phyloP scores from a whole-genome alignment of 768 basidiomycete genomes.

The Tylopilus rubrobrunneus region DNA sequence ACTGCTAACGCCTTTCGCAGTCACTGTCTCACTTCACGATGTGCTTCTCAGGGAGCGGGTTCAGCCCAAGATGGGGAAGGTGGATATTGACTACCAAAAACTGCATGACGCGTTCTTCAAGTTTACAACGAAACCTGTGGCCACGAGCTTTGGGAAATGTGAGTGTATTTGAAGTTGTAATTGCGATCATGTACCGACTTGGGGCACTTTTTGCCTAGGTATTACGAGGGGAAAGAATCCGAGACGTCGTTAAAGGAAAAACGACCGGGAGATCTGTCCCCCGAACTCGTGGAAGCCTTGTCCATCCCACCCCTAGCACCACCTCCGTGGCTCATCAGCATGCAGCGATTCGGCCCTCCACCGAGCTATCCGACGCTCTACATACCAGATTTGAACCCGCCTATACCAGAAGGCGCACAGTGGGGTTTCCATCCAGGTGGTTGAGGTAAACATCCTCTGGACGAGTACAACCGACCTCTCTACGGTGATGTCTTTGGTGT shows the following conservation, averaged over 20 bases:
- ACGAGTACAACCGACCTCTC: conserved; percentile 95
- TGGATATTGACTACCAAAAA: conserved; percentile 99
- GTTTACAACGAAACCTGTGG: conserved; percentile 90
- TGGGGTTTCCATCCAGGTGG: conserved; percentile 99
- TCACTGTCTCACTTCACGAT: too few relatives aligned
- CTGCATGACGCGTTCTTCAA: conserved; percentile 99
- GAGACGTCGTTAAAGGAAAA: conserved; percentile 97
- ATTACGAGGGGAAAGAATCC: conserved; percentile 99
- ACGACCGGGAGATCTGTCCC: conserved; percentile 92
- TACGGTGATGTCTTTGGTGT: conserved; percentile 97
- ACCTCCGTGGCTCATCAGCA: conserved; percentile 99
- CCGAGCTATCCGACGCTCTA: conserved; percentile 95
- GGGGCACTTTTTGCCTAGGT: conserved; percentile 47
- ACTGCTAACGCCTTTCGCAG: too few relatives aligned
- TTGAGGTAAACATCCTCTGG: conserved; percentile 98
- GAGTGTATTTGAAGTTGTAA: conserved; percentile 22
- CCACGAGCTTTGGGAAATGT: conserved; percentile 98
- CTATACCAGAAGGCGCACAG: conserved; percentile 97
- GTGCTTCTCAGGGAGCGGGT: conserved; percentile 69
- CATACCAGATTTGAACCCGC: conserved; percentile 93
- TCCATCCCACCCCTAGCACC: conserved; percentile 98
- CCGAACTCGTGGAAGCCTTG: conserved; percentile 96
- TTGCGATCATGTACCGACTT: conserved; percentile 4
- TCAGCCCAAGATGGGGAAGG: conserved; percentile 99
- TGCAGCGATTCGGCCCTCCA: conserved; percentile 98